Conservation (phyloP, 2,329 filamentous ascomycete species). For the Diaporthe amygdali region DNA sequence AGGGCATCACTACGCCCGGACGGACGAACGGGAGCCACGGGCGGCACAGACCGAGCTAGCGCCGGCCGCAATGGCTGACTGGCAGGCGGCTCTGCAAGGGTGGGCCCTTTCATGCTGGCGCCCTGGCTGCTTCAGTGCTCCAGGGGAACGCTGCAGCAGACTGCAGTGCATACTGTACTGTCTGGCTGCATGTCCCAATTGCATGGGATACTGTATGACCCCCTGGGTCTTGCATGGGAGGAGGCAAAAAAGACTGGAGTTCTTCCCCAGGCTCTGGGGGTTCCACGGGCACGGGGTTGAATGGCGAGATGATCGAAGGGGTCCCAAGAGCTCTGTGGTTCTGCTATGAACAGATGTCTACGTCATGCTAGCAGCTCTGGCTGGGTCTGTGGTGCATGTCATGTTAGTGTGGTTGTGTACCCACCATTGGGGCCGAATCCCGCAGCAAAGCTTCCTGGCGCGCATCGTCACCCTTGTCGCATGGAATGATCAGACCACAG, state of each 20-base stretch:
- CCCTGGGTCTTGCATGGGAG: neutral
- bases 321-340: neutral
- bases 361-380: neutral
- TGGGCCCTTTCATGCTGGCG: neutral
- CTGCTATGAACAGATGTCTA: neutral
- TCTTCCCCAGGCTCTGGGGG: neutral
- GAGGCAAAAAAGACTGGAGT: neutral
- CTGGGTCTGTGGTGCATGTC: accelerated
- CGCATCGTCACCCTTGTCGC: conserved; percentile 14
- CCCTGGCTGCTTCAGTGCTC: neutral
- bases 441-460: conserved; percentile 2
- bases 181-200: neutral
- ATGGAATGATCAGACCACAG: conserved; percentile 14
- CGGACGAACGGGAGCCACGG: conserved; percentile 17
- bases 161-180: neutral
- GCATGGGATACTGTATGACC: too few relatives aligned
- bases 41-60: conserved; percentile 14
- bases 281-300: neutral
- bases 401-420: neutral
- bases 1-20: conserved; percentile 8
- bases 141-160: neutral
- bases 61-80: neutral
- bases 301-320: conserved; percentile 2
- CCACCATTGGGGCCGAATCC: neutral
- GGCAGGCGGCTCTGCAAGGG: neutral